A percentile compares a stretch with the other conserved stretches of the same genome.
These are phyloP conservation scores for Calonectria fujianensis DNA, from an alignment of 2,329 filamentous ascomycete genomes.

Conservation along the genomic window DNA sequence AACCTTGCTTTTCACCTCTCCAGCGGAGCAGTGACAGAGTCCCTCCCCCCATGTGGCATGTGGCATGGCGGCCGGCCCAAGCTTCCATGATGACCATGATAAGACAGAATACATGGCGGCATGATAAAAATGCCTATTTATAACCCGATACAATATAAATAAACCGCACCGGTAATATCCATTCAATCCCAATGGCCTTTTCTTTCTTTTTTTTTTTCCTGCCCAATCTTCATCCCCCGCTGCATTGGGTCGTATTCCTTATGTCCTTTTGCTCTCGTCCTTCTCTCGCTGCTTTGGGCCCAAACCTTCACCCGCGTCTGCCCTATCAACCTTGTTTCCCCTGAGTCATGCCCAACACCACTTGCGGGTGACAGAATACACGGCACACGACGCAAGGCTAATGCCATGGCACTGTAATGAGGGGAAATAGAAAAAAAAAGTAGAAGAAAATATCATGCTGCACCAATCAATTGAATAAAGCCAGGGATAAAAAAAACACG, in stretches of 20 bases:
- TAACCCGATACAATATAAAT: not conserved
- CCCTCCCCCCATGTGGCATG: not conserved
- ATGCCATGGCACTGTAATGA: not conserved
- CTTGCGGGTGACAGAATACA: slow-evolving; percentile 3
- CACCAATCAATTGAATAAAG: not conserved
- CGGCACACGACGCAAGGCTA: not conserved
- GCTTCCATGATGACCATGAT: slow-evolving; percentile 2
- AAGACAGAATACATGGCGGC: not conserved
- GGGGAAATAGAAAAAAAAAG: not conserved
- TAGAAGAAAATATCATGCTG: not conserved
- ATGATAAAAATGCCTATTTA: not conserved
- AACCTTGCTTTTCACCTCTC: slow-evolving; percentile 15
- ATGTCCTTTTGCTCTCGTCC: not conserved
- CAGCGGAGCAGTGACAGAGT: slow-evolving; percentile 1
- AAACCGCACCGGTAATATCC: not conserved
- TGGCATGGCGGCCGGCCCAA: not conserved
- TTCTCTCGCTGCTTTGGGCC: slow-evolving; percentile 15
- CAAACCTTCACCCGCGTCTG: slow-evolving; percentile 2
- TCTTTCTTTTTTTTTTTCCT: not conserved
- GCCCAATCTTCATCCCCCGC: not conserved
- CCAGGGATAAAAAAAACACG: not conserved
- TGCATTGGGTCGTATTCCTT: not conserved
- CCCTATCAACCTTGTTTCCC: slow-evolving; percentile 7
- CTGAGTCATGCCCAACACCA: slow-evolving; percentile 13
- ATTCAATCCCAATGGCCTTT: not conserved